Base-by-base conservation (phyloP, 106 monocot genomes). In the Platanthera zijinensis region DNA sequence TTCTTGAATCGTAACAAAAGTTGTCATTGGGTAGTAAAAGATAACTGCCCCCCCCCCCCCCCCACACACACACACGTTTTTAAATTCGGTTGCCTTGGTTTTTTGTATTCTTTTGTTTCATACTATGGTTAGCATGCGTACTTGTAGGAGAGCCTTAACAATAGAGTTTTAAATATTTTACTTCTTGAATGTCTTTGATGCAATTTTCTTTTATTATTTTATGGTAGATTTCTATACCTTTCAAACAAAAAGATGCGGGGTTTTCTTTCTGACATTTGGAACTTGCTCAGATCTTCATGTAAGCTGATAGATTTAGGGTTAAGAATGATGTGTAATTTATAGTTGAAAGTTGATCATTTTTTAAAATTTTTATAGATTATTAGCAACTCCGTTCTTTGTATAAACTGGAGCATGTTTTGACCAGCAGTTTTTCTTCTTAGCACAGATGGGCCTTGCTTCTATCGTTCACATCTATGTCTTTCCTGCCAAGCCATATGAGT, bases 381-480 rank as follows among this genome's bases (percentile, higher is more conserved):
- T 59, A 30, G 25, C 10, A 67, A 67, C 32, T 67, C 11, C 32
- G 32, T 32, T 67, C 8, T 32, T 13, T 11, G 32, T 67, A 48
- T 48, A 47, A 47, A 47, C 17, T 70, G 17, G 12, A 30, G 17
- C 50, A 50, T 72, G 6, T 72, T 51, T 71, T 72, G 22, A 72
- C 51, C 51, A 5, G 18, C 46, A n/a, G 57, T 13, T 78, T 50
- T 84, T 75, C 76, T 72, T 85, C 88, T 80, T 86, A 88, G 86
- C 52, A 77, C 93, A 97, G 96, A 97, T 97, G 93, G 87, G 87
- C 51, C 68, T 91, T 83, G 96, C 96, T 80, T 89, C 93, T 79
- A 69, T 87, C 73, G 84, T 91, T 78, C 96, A 97, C 83, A 83
- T 97, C 12, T 93, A 80, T 78, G 96, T 97, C 6, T 97, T 97